phyloP scores from a whole-genome alignment of 208 protist species.

The Acanthamoeba quina region DNA sequence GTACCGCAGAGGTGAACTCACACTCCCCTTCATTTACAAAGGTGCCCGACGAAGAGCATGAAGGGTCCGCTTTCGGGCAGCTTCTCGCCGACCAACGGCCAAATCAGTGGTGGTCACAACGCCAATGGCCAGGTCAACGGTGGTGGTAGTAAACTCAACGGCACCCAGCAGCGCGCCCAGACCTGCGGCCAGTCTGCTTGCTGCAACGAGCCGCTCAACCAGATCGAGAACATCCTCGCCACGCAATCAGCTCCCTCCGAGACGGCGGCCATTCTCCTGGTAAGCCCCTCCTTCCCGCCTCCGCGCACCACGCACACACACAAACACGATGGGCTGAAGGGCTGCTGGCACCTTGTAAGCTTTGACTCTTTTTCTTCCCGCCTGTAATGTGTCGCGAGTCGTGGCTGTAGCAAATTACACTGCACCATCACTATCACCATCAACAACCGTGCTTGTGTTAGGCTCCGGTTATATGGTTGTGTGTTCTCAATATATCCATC shows the following conservation, averaged over 20 bases:
- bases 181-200: background rate
- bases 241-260: conserved; percentile 77
- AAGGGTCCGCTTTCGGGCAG: background rate
- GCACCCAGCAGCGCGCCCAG: no score
- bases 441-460: background rate
- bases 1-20: background rate
- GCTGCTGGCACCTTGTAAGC: no score
- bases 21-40: background rate
- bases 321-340: no score
- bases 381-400: no score
- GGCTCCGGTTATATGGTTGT: background rate
- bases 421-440: background rate
- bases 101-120: conserved; percentile 8
- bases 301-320: no score
- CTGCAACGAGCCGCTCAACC: conserved; percentile 74
- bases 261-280: conserved; percentile 79
- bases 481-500: background rate
- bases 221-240: conserved; percentile 81
- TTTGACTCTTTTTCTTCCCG: background rate
- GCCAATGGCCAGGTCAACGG: background rate
- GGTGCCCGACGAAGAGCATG: background rate
- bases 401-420: background rate
- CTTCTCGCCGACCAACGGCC: background rate
- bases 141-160: background rate
- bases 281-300: background rate